Evolutionary conservation across 2,329 filamentous ascomycete species (phyloP), one percentile per base, ranked within the genome.

Genomic region (Penicillium polonicum): DNA sequence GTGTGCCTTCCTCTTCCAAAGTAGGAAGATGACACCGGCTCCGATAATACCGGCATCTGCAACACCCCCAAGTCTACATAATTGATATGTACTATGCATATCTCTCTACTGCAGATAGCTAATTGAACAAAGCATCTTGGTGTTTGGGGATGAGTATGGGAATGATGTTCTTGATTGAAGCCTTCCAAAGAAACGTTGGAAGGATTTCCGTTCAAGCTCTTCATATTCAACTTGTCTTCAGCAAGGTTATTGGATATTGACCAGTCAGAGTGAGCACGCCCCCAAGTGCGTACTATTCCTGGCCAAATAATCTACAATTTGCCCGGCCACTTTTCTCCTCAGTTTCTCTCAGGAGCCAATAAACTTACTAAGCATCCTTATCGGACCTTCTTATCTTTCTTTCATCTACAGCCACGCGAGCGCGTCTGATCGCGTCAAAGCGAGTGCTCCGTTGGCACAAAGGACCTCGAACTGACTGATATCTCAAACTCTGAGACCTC

Each of bases 381-480:
- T 52, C 50, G 50, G 21, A 0, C 2, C 17, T 36, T 19, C 50
- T 52, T 52, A 52, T 52, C 50, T 52, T 45, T 52, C 49, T 52
- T 52, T 45, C 50, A 52, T 52, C 29, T 44, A 35, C 39, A 35
- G 49, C 39, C 27, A 33, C 49, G 39, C 39, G 49, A 44, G 38
- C 62, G 62, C 62, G 61, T 63, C 49, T 17, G 36, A 52, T 55
- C 61, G 61, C 61, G 61, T 60, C 29, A 57, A 53, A 48, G 42
- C 54, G 42, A 38, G 36, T 25, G 27, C 39, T 33, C 36, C 19
- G 21, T 43, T 44, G 23, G 39, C 29, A 49, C 39, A 27, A 52
- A 46, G 29, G 31, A 21, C 9, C 33, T 31, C 19, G 27, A 35
- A 44, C 9, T 23, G 10, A 29, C 29, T 42, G 33, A 36, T n/a